Evolutionary conservation across 495 filamentous ascomycete species (phyloP).

Genomic region (Penicillium canescens): DNA sequence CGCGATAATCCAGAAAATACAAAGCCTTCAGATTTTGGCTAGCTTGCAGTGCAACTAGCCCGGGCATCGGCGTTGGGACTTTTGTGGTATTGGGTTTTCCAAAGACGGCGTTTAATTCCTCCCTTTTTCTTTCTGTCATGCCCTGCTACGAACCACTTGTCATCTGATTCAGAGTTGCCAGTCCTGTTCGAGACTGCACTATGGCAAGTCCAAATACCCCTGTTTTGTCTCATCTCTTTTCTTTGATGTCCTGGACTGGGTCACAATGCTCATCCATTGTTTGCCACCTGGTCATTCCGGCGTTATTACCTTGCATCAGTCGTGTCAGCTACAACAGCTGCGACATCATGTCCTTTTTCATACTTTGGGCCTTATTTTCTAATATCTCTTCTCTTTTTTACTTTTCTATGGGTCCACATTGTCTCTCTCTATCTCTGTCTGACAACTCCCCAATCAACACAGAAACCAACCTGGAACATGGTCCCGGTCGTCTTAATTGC

Average conservation of each 20-base stretch:
- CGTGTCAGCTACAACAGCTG: neutral
- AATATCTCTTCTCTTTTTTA: neutral
- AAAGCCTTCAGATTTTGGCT: slow-evolving; percentile 4
- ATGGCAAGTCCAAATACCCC: slow-evolving; percentile 10
- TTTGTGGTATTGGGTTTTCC: slow-evolving; percentile 7
- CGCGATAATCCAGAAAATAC: slow-evolving; percentile 15
- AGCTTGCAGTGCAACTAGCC: slow-evolving; percentile 14
- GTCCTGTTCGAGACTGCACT: neutral
- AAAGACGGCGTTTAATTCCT: slow-evolving; percentile 5
- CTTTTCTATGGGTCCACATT: neutral
- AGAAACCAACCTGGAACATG: neutral
- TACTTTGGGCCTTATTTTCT: neutral
- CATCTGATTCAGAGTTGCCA: slow-evolving; percentile 6
- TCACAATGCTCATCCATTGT: neutral
- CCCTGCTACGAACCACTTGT: slow-evolving; percentile 7
- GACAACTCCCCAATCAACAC: slow-evolving; percentile 8
- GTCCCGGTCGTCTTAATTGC: slow-evolving; percentile 38
- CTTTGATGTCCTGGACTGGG: neutral
- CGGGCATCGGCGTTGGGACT: neutral
- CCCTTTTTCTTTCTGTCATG: slow-evolving; percentile 1
- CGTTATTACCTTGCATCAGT: slow-evolving; percentile 7
- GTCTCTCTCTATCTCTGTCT: neutral
- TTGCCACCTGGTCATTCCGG: neutral
- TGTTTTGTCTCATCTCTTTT: neutral
- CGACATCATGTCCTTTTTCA: slow-evolving; percentile 2